phyloP scores from a whole-genome alignment of 2,329 filamentous ascomycete genomes.

The Sclerotinia spermophila region DNA sequence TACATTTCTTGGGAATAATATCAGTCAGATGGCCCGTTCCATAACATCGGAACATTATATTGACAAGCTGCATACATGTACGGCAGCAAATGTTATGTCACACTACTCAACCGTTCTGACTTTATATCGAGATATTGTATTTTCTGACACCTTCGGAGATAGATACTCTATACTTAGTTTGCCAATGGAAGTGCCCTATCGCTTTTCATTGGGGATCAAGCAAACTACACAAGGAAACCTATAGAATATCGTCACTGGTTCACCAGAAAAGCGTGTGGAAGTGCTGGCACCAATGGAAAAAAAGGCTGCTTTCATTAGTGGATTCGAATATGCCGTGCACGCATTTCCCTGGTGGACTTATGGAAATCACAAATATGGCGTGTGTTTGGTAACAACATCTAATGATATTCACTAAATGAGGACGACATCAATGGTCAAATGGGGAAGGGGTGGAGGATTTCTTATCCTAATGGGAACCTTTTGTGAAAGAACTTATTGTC shows the following conservation, averaged over 20 bases:
- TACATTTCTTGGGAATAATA: background rate
- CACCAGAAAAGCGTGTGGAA: background rate
- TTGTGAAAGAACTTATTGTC: background rate
- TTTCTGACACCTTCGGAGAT: background rate
- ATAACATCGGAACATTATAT: background rate
- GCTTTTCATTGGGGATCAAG: background rate
- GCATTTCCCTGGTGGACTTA: background rate
- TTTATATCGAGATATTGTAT: background rate
- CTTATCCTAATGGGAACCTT: background rate
- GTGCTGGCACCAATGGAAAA: conserved; percentile 4
- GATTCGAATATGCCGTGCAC: background rate
- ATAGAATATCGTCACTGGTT: background rate
- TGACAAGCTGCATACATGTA: background rate
- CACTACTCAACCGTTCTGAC: background rate
- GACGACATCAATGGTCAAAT: background rate
- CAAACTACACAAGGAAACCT: no score
- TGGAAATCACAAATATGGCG: background rate
- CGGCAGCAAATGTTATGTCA: background rate
- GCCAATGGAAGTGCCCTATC: background rate
- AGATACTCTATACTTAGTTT: background rate
- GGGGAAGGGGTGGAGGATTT: background rate
- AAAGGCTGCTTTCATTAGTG: background rate
- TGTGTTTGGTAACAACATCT: background rate
- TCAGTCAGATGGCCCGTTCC: background rate
- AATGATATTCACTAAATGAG: background rate